phyloP scores from a whole-genome alignment of 31 red algal genomes.

The Odonthalia washingtoniensis region DNA sequence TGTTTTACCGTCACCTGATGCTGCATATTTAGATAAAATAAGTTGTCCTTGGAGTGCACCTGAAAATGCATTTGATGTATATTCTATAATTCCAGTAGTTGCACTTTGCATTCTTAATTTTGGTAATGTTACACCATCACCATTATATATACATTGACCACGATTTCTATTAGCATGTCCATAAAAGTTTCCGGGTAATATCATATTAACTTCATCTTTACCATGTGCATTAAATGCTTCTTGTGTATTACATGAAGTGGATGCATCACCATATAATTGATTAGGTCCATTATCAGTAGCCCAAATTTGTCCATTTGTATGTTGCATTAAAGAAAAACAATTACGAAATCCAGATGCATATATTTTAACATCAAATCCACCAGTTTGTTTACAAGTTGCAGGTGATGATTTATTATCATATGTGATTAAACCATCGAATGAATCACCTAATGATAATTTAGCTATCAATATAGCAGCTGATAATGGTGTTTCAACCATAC shows the following conservation, averaged over 20 bases:
- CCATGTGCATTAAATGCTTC: not conserved
- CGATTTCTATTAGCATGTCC: constrained; percentile 77
- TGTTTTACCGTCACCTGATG: constrained; percentile 18
- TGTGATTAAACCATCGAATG: constrained; percentile 54
- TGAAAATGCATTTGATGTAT: constrained; percentile 51
- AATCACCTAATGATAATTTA: constrained; percentile 42
- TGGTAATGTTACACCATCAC: not conserved
- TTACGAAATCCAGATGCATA: constrained; percentile 63
- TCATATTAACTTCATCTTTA: constrained; percentile 57
- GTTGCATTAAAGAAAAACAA: constrained; percentile 52
- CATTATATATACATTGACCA: constrained; percentile 27
- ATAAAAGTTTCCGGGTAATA: constrained; percentile 45
- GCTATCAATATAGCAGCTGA: constrained; percentile 52
- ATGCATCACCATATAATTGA: constrained; percentile 48
- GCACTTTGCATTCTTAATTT: constrained; percentile 47
- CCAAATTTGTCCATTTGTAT: constrained; percentile 52
- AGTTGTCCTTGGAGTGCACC: constrained; percentile 48
- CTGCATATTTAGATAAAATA: constrained; percentile 66
- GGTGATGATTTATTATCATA: constrained; percentile 54
- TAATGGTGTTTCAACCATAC: constrained; percentile 40
- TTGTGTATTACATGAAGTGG: constrained; percentile 10
- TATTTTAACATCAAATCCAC: constrained; percentile 61
- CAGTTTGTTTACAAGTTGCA: constrained; percentile 26
- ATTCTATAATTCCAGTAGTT: constrained; percentile 73
- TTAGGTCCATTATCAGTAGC: constrained; percentile 62